A percentile compares a stretch with the other conserved stretches of the same genome.
phyloP scores from a whole-genome alignment of 768 basidiomycete genomes.

The Lenzites betulinus region DNA sequence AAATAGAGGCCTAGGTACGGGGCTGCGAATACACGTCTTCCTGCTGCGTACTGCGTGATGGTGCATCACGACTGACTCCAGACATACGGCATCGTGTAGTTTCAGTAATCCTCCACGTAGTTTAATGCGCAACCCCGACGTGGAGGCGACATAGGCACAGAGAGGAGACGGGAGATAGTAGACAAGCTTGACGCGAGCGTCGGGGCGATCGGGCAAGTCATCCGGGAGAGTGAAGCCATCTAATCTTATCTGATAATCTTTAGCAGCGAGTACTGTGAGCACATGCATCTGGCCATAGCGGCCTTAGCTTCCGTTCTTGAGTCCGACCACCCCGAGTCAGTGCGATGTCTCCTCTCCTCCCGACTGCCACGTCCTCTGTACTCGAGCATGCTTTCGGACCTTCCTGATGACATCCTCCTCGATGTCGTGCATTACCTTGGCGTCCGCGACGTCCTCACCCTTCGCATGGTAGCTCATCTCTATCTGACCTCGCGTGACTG shows the following conservation, averaged over 20 bases:
- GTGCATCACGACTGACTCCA: neutral
- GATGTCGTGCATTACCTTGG: conserved; percentile 36
- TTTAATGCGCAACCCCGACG: no score
- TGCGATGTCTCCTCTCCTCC: conserved; percentile 3
- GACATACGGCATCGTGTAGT: neutral
- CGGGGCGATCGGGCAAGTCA: no score
- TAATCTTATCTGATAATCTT: conserved; percentile 22
- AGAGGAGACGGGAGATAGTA: no score
- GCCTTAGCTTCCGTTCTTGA: neutral
- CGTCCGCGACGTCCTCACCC: conserved; percentile 45
- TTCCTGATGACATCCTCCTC: conserved; percentile 50
- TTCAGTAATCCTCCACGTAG: no score
- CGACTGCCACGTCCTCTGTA: conserved; percentile 14
- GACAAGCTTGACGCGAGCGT: no score
- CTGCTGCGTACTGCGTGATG: neutral
- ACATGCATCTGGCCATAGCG: neutral
- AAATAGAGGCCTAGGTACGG: no score
- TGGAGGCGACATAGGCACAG: no score
- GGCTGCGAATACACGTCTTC: no score
- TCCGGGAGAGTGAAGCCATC: neutral
- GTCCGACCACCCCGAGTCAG: conserved; percentile 10
- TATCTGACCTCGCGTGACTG: conserved; percentile 2
- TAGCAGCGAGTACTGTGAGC: neutral
- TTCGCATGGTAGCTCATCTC: conserved; percentile 26
- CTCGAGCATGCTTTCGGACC: conserved; percentile 29